Percentiles rank a stretch among this genome's conserved stretches.
phyloP scores from a whole-genome alignment of 495 filamentous ascomycete species.

The Tuber aestivum region DNA sequence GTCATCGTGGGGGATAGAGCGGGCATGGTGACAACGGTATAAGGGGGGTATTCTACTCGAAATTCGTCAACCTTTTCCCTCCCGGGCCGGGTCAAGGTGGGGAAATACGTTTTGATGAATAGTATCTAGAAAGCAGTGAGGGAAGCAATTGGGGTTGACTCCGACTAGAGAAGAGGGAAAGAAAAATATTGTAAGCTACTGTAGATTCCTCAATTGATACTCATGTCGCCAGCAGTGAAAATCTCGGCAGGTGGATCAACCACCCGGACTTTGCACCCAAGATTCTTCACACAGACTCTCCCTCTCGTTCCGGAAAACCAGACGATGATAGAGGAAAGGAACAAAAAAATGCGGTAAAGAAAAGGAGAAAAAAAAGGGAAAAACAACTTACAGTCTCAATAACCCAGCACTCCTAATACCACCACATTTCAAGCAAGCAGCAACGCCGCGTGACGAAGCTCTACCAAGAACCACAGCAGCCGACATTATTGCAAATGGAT shows the following conservation, averaged over 20 bases:
- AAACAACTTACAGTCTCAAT: conserved; percentile 37
- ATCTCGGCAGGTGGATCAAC: background rate
- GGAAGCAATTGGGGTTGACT: conserved; percentile 36
- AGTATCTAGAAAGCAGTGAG: conserved; percentile 56
- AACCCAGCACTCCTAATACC: conserved; percentile 34
- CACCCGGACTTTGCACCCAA: background rate
- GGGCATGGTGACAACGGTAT: conserved; percentile 95
- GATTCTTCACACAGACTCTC: background rate
- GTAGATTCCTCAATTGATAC: conserved; percentile 1
- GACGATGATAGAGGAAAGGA: background rate
- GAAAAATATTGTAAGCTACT: background rate
- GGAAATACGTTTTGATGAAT: conserved; percentile 69
- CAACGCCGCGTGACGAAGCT: conserved; percentile 32
- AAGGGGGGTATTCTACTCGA: conserved; percentile 70
- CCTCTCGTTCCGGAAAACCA: background rate
- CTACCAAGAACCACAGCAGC: conserved; percentile 36
- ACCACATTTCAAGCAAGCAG: conserved; percentile 24
- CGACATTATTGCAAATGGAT: conserved; percentile 36
- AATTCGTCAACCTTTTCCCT: conserved; percentile 22
- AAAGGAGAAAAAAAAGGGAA: background rate
- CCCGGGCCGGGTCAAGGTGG: conserved; percentile 18
- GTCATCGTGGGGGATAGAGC: conserved; percentile 98
- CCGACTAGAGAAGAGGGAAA: conserved; percentile 20
- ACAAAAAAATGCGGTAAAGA: background rate
- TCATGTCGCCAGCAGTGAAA: background rate